Conservation (phyloP, 768 basidiomycete genomes). For the Termitomyces sp. region DNA sequence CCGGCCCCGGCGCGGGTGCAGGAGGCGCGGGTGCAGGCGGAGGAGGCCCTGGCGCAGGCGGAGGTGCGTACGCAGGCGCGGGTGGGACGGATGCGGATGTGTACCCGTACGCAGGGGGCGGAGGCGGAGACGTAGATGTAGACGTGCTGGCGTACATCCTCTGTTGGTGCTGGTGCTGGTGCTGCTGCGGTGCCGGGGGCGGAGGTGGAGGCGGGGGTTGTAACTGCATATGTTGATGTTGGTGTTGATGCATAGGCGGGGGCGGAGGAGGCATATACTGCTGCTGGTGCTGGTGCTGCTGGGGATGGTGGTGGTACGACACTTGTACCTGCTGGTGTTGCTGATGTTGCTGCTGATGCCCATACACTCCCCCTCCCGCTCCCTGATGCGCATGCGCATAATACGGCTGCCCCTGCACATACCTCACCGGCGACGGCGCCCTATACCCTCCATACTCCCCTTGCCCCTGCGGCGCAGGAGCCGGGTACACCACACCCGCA, state of each 20-base stretch:
- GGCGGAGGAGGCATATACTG: neutral
- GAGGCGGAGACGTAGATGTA: conserved; percentile 21
- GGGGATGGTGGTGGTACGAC: neutral
- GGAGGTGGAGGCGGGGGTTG: conserved; percentile 14
- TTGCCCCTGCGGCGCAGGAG: neutral
- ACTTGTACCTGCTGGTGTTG: neutral
- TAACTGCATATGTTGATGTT: conserved; percentile 27
- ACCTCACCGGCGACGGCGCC: neutral
- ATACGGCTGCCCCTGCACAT: neutral
- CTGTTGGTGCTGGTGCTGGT: conserved; percentile 4
- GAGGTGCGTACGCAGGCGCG: neutral
- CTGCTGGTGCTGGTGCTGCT: neutral
- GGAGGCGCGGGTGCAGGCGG: neutral
- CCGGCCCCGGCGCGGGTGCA: neutral
- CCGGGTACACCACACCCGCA: neutral
- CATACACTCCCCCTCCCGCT: no score
- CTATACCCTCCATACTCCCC: neutral
- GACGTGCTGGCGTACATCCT: conserved; percentile 24
- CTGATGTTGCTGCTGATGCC: neutral
- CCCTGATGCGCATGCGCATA: neutral
- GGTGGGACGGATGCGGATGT: neutral
- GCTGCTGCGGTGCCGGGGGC: neutral
- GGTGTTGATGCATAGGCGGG: conserved; percentile 18
- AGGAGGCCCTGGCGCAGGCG: neutral
- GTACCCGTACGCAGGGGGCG: neutral